Base-by-base conservation (phyloP, 2,329 filamentous ascomycete species). In the Celoporthe dispersa region DNA sequence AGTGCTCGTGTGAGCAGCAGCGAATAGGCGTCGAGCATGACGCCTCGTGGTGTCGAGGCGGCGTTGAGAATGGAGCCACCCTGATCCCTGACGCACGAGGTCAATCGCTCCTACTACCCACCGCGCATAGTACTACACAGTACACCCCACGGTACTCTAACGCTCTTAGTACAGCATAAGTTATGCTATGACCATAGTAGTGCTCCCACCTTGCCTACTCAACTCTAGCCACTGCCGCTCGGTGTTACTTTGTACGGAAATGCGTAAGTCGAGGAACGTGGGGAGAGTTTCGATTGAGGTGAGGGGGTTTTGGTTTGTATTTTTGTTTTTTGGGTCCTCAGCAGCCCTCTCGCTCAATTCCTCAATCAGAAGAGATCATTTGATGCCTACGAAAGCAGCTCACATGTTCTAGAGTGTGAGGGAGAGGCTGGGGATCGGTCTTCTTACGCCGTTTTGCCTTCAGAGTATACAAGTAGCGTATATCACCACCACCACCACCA, bases 1-100 rank as follows among this genome's bases (percentile, higher is more conserved):
- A 41, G 68, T 62, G 70, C 70, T 68, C 70, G 69, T 68, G 65
- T 66, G 68, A 66, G 64, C 70, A 71, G 33, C 37, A 67, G 65
- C 68, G 61, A 71, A 70, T 70, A 51, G 61, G 57, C 48, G 65
- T 60, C 33, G 60, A 67, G 65, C 68, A 39, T 65, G 39, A 19
- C 51, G 66, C 68, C 70, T 61, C 70, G 70, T 71, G 70, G 65
- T 70, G 64, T 35, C 16, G 19, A 37, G 16, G 70, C 68, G 67
- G 67, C 64, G 55, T 57, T n/a, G 48, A 44, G 53, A 41, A 55
- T 66, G 64, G 65, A 44, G 25, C 5, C 65, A 14, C 53, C 64
- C 41, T 48, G 65, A 60, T 60, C 65, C 64, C 16, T 66, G 64
- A 8, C 31, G 14, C 41, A n/a, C 25, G 25, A 59, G 11, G 31